Conservation (phyloP, 495 filamentous ascomycete species). For the Aspergillus haitiensis region DNA sequence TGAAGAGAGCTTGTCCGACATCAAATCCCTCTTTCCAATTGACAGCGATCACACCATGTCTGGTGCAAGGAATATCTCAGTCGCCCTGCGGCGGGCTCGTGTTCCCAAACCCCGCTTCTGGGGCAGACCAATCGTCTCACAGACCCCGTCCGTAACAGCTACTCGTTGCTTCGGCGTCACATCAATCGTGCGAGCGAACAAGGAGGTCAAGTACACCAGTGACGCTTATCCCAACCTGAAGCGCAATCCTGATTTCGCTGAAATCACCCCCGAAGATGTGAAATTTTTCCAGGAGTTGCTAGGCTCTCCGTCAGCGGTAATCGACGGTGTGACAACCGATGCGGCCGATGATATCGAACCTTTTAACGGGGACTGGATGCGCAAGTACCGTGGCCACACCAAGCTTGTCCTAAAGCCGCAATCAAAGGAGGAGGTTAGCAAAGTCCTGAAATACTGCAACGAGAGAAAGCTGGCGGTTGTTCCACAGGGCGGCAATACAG, state of each 20-base stretch:
- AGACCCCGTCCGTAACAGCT: slow-evolving; percentile 25
- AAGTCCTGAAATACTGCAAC: slow-evolving; percentile 91
- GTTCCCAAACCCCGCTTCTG: slow-evolving; percentile 36
- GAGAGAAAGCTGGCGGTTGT: slow-evolving; percentile 87
- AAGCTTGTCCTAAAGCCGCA: slow-evolving; percentile 82
- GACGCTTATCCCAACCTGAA: slow-evolving; percentile 82
- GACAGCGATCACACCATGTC: slow-evolving; percentile 35
- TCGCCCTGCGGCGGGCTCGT: slow-evolving; percentile 43
- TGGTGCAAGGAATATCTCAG: slow-evolving; percentile 38
- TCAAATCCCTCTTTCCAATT: slow-evolving; percentile 8
- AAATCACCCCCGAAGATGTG: slow-evolving; percentile 74
- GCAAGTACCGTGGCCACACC: slow-evolving; percentile 92
- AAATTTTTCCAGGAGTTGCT: slow-evolving; percentile 73
- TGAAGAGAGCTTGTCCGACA: not conserved
- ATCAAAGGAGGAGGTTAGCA: slow-evolving; percentile 79
- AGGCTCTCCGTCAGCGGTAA: slow-evolving; percentile 72
- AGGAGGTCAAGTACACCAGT: slow-evolving; percentile 71
- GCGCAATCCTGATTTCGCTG: slow-evolving; percentile 68
- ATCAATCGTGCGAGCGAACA: slow-evolving; percentile 37
- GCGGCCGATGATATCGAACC: slow-evolving; percentile 78
- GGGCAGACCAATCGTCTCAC: slow-evolving; percentile 27
- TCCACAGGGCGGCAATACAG: slow-evolving; percentile 97
- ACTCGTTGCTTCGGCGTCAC: slow-evolving; percentile 40
- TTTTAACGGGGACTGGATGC: slow-evolving; percentile 98
- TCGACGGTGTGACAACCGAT: slow-evolving; percentile 75